Conservation (phyloP, 2,329 filamentous ascomycete species). For the Neonectria faginata region DNA sequence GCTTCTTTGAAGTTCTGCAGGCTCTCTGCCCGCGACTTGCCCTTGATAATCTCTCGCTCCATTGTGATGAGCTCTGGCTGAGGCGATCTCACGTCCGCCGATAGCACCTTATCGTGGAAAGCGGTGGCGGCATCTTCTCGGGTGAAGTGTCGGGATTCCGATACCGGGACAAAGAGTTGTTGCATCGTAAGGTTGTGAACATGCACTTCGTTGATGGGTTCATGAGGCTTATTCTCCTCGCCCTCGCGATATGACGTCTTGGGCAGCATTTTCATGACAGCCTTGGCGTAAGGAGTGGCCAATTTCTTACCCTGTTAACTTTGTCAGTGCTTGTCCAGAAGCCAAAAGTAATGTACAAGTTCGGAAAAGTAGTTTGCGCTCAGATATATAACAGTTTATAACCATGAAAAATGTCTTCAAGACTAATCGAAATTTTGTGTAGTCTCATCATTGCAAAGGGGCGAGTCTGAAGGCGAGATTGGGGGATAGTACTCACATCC, state of each 20-base stretch:
- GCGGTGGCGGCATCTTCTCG: slow-evolving; percentile 74
- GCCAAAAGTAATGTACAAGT: background rate
- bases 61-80: slow-evolving; percentile 71
- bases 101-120: slow-evolving; percentile 70
- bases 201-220: slow-evolving; percentile 74
- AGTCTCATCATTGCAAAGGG: slow-evolving; percentile 63
- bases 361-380: slow-evolving; percentile 31
- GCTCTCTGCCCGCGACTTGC: slow-evolving; percentile 53
- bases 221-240: slow-evolving; percentile 62
- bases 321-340: slow-evolving; percentile 40
- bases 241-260: slow-evolving; percentile 68
- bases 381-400: slow-evolving; percentile 67
- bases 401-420: slow-evolving; percentile 94
- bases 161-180: slow-evolving; percentile 73
- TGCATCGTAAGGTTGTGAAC: slow-evolving; percentile 71
- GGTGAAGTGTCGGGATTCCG: slow-evolving; percentile 72
- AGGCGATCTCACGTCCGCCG: slow-evolving; percentile 70
- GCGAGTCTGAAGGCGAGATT: slow-evolving; percentile 11
- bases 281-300: slow-evolving; percentile 80
- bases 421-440: slow-evolving; percentile 97
- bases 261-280: slow-evolving; percentile 84
- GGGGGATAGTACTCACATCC: slow-evolving; percentile 70
- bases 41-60: slow-evolving; percentile 60
- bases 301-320: slow-evolving; percentile 76
- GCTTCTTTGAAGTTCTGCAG: slow-evolving; percentile 55